A percentile compares a stretch with the other conserved stretches of the same genome.
phyloP scores from a whole-genome alignment of 1,284 basidiomycete genomes.

The Puccinia triticina region DNA sequence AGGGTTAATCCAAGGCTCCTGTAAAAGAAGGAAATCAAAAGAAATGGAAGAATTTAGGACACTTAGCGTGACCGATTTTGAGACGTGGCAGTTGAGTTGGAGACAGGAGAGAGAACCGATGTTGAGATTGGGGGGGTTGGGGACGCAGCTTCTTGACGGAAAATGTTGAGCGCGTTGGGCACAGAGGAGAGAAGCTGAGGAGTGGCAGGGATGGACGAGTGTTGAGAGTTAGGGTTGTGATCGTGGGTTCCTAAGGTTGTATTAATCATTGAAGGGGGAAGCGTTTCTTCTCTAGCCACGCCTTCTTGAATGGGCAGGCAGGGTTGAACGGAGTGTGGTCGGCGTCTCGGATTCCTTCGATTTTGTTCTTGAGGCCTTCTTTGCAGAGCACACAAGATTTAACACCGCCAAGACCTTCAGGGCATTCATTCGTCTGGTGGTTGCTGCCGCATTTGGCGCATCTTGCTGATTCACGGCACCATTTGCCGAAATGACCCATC shows the following conservation, averaged over 20 bases:
- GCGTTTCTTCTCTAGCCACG: background rate
- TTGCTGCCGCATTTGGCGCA: conserved; percentile 13
- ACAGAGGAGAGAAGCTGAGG: no score
- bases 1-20: no score
- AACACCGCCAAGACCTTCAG: background rate
- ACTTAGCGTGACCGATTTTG: background rate
- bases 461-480: conserved; percentile 3
- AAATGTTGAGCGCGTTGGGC: no score
- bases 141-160: background rate
- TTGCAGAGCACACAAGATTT: conserved; percentile 1
- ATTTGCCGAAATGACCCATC: background rate
- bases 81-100: background rate
- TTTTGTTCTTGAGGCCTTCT: background rate
- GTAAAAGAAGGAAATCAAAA: background rate
- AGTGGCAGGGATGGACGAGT: no score
- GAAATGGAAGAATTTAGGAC: background rate
- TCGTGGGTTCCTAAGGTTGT: background rate
- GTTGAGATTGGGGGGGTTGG: background rate
- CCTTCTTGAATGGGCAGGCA: background rate
- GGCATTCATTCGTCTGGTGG: conserved; percentile 6
- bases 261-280: background rate
- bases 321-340: background rate
- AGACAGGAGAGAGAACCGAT: background rate
- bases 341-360: background rate
- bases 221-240: no score